These are phyloP conservation scores for Wickerhamiella cacticola DNA, from an alignment of 805 yeast species.

Conservation along the genomic window DNA sequence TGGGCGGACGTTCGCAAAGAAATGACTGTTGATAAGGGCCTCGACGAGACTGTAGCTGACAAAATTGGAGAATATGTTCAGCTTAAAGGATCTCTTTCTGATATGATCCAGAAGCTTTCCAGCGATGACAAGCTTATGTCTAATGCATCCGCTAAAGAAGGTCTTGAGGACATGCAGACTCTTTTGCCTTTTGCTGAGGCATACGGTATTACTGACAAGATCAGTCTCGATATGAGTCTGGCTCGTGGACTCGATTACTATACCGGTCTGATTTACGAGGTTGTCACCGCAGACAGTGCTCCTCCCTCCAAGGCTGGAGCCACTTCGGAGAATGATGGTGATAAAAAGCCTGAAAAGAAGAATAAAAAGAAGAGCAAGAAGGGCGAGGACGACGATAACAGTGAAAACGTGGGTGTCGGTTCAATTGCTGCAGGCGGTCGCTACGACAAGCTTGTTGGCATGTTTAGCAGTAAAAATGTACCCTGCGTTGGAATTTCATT, in stretches of 20 bases:
- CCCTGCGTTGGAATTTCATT: slow-evolving; percentile 97
- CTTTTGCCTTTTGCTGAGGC: slow-evolving; percentile 73
- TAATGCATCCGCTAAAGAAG: slow-evolving; percentile 65
- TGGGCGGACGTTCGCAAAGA: slow-evolving; percentile 92
- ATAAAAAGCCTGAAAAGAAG: slow-evolving; percentile 20
- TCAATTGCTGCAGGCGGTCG: slow-evolving; percentile 99
- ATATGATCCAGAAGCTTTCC: slow-evolving; percentile 40
- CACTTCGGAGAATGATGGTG: slow-evolving; percentile 37
- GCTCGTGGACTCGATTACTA: slow-evolving; percentile 98
- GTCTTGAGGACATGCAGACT: slow-evolving; percentile 66
- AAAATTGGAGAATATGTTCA: slow-evolving; percentile 84
- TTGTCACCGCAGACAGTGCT: slow-evolving; percentile 91
- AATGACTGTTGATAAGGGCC: slow-evolving; percentile 83
- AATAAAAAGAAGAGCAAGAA: slow-evolving; percentile 30
- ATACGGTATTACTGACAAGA: slow-evolving; percentile 48
- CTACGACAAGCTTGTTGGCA: slow-evolving; percentile 90
- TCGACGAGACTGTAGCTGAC: slow-evolving; percentile 85
- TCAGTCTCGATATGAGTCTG: slow-evolving; percentile 77
- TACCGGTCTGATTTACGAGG: slow-evolving; percentile 94
- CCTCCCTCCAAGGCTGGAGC: slow-evolving; percentile 67
- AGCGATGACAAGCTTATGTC: slow-evolving; percentile 45
- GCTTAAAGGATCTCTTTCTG: slow-evolving; percentile 48
- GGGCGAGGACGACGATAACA: slow-evolving; percentile 73
- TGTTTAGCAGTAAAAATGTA: slow-evolving; percentile 84
- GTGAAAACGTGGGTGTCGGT: slow-evolving; percentile 95